Evolutionary conservation across 2,329 filamentous ascomycete species (phyloP).

Genomic region (Didymella sp.): DNA sequence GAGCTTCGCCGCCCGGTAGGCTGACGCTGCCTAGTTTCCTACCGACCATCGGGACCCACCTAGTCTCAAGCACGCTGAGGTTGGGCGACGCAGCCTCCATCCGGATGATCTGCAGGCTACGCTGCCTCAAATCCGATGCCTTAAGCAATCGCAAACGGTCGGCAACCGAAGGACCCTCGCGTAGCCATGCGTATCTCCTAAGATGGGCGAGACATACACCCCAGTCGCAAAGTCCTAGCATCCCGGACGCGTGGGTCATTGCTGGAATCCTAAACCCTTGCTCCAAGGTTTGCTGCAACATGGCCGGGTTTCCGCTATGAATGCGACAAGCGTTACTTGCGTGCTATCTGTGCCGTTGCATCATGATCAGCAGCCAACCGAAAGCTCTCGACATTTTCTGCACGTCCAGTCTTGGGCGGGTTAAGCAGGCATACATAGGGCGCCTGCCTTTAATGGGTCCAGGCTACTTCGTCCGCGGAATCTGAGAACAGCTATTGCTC

Average conservation of each 20-base stretch:
- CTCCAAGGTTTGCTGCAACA: constrained; percentile 1
- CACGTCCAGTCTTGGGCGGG: not conserved
- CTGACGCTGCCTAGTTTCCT: not conserved
- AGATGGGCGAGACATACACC: not conserved
- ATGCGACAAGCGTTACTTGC: not conserved
- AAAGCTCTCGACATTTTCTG: not conserved
- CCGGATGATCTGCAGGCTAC: constrained; percentile 4
- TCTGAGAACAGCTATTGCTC: not conserved
- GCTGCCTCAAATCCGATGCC: constrained; percentile 2
- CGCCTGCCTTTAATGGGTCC: not conserved
- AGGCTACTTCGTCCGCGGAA: not conserved
- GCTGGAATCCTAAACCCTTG: not conserved
- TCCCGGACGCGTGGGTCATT: not conserved
- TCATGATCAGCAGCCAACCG: constrained; percentile 13
- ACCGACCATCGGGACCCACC: no score
- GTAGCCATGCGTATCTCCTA: not conserved
- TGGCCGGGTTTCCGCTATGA: not conserved
- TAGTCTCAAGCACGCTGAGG: not conserved
- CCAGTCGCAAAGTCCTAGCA: not conserved
- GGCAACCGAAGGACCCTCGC: not conserved
- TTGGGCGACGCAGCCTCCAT: not conserved
- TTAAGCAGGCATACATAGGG: not conserved
- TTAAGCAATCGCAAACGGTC: constrained; percentile 6
- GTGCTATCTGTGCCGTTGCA: constrained; percentile 7
- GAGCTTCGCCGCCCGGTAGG: not conserved